Conservation (phyloP, 306 rosid species). For the Cucumis melo region DNA sequence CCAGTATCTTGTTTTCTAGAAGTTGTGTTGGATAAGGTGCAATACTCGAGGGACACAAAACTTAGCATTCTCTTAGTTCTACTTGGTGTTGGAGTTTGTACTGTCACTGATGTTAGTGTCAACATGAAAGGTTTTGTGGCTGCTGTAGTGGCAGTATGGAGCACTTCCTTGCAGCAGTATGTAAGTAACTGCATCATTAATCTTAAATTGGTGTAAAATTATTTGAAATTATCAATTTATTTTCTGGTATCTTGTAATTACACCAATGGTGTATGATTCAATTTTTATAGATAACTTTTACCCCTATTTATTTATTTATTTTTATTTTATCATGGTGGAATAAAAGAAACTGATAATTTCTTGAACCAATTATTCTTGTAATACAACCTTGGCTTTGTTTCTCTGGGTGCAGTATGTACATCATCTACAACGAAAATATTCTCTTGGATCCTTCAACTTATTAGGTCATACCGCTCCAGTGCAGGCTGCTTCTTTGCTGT, state of each 20-base stretch:
- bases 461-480: slow-evolving; percentile 94
- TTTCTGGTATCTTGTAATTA: neutral
- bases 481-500: slow-evolving; percentile 62
- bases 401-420: slow-evolving; percentile 64
- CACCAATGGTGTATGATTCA: neutral
- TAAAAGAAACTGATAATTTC: neutral
- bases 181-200: slow-evolving; percentile 26
- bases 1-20: slow-evolving; percentile 80
- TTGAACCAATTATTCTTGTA: neutral
- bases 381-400: neutral
- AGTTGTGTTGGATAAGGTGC: slow-evolving; percentile 62
- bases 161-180: slow-evolving; percentile 75
- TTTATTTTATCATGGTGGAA: neutral
- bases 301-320: neutral
- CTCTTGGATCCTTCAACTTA: slow-evolving; percentile 73
- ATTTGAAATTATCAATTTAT: neutral
- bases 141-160: slow-evolving; percentile 68
- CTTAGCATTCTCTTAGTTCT: slow-evolving; percentile 64
- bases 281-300: neutral
- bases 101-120: slow-evolving; percentile 82
- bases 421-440: slow-evolving; percentile 78
- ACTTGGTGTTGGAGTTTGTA: slow-evolving; percentile 78
- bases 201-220: neutral
- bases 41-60: slow-evolving; percentile 76
- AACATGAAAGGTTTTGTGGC: slow-evolving; percentile 58